A percentile compares a stretch with the other conserved stretches of the same genome.
phyloP scores from a whole-genome alignment of 2,329 filamentous ascomycete species.

The Penicillium sp. region DNA sequence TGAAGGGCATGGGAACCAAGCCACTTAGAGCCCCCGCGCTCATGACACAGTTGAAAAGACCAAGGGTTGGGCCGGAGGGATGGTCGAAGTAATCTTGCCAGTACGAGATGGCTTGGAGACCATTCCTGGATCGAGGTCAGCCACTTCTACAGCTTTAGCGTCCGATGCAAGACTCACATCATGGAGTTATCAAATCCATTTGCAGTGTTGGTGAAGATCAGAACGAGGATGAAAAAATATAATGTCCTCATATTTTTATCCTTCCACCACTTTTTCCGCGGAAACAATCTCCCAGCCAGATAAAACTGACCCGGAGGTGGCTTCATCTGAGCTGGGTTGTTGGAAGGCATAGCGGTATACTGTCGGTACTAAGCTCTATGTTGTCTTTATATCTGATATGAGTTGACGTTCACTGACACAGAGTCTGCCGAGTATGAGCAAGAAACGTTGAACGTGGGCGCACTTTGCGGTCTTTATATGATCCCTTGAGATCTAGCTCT shows the following conservation, averaged over 20 bases:
- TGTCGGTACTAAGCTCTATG: too few relatives aligned
- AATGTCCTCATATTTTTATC: slow-evolving; percentile 25
- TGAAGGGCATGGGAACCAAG: slow-evolving; percentile 43
- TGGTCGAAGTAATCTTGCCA: slow-evolving; percentile 38
- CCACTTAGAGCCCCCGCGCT: slow-evolving; percentile 40
- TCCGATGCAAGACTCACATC: slow-evolving; percentile 14
- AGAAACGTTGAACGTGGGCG: too few relatives aligned
- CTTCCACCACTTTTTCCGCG: slow-evolving; percentile 27
- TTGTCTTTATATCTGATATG: not conserved
- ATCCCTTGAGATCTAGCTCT: too few relatives aligned
- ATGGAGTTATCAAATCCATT: slow-evolving; percentile 35
- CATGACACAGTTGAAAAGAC: slow-evolving; percentile 42
- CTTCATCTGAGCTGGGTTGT: slow-evolving; percentile 11
- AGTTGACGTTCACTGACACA: too few relatives aligned
- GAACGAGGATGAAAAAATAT: slow-evolving; percentile 28
- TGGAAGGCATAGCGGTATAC: not conserved
- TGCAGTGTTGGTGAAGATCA: slow-evolving; percentile 28
- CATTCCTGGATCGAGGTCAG: slow-evolving; percentile 16
- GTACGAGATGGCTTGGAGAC: slow-evolving; percentile 23
- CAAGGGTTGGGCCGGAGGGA: slow-evolving; percentile 37
- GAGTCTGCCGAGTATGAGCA: too few relatives aligned
- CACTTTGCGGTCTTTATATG: too few relatives aligned
- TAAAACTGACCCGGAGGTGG: slow-evolving; percentile 22
- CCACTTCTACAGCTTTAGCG: not conserved
- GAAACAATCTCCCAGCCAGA: slow-evolving; percentile 24